Percentiles rank a stretch among this genome's conserved stretches.
Conservation (phyloP, 2,329 filamentous ascomycete genomes). For the Xylariales sp. region DNA sequence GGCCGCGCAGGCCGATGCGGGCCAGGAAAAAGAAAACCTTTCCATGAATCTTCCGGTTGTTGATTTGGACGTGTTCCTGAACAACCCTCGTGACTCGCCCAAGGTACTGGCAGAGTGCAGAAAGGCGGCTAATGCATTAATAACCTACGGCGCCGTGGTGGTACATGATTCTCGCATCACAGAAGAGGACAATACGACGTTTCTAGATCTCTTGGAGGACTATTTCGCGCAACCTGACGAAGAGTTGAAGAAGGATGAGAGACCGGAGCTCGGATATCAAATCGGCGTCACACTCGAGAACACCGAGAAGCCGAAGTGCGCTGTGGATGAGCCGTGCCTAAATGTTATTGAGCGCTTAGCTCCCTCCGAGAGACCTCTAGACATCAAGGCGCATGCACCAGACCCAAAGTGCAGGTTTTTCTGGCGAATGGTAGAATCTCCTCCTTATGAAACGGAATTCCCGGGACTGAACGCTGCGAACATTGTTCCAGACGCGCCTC, state of each 20-base stretch:
- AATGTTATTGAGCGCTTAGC: conserved; percentile 50
- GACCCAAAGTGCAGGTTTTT: conserved; percentile 62
- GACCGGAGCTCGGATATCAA: conserved; percentile 55
- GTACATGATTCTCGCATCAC: conserved; percentile 56
- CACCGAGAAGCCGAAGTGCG: conserved; percentile 60
- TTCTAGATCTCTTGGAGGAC: conserved; percentile 59
- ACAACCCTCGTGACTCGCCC: conserved; percentile 35
- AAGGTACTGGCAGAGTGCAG: conserved; percentile 46
- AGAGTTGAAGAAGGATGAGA: conserved; percentile 45
- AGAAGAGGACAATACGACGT: conserved; percentile 49
- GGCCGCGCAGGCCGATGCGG: conserved; percentile 5
- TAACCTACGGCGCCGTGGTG: conserved; percentile 55
- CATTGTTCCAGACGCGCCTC: conserved; percentile 44
- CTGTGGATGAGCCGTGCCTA: conserved; percentile 57
- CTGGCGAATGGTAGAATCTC: conserved; percentile 52
- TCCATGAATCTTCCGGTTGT: conserved; percentile 55
- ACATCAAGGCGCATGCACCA: conserved; percentile 50
- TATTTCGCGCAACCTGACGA: conserved; percentile 55
- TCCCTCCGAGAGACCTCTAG: conserved; percentile 51
- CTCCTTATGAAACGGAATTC: conserved; percentile 51
- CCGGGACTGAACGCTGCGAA: conserved; percentile 52
- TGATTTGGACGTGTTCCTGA: conserved; percentile 54
- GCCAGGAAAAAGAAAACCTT: conserved; percentile 1
- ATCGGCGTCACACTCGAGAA: conserved; percentile 59
- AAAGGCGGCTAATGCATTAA: conserved; percentile 51